These are phyloP conservation scores for Amanita pallidorosea DNA, from an alignment of 768 basidiomycete species.

Conservation along the genomic window DNA sequence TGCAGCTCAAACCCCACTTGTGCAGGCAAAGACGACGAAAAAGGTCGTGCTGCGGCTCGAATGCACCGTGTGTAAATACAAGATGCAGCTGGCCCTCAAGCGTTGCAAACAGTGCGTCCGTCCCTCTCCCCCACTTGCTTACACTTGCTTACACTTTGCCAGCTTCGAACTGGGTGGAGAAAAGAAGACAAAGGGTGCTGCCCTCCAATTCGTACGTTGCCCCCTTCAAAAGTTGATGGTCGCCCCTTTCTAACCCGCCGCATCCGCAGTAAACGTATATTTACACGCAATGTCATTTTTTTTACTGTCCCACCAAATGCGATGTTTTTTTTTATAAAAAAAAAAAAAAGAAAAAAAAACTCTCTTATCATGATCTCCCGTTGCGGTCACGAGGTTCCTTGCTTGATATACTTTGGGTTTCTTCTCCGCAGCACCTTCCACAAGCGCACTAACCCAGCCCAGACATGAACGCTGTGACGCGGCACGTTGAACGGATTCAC, in stretches of 20 bases:
- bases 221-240: neutral
- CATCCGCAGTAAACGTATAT: conserved; percentile 12
- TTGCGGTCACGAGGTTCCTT: too few species aligned
- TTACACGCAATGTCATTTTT: conserved; percentile 10
- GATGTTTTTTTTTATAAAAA: too few species aligned
- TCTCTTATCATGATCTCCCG: neutral
- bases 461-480: neutral
- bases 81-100: conserved; percentile 93
- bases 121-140: neutral
- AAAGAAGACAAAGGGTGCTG: conserved; percentile 99
- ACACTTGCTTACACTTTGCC: neutral
- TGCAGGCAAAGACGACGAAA: conserved; percentile 94
- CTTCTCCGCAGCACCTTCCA: conserved; percentile 1
- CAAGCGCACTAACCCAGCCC: too few species aligned
- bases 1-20: neutral
- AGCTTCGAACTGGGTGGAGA: conserved; percentile 99
- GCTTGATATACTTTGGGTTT: neutral
- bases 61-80: conserved; percentile 98
- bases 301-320: neutral
- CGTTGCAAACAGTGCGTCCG: conserved; percentile 95
- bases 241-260: neutral
- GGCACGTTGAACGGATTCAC: conserved; percentile 8
- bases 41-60: conserved; percentile 98
- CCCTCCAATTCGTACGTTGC: conserved; percentile 79
- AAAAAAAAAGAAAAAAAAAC: too few species aligned